Percentiles rank a stretch among this genome's conserved stretches.
These are phyloP conservation scores for Wickerhamiella kurtzmanii DNA, from an alignment of 805 yeast genomes.

Conservation along the genomic window DNA sequence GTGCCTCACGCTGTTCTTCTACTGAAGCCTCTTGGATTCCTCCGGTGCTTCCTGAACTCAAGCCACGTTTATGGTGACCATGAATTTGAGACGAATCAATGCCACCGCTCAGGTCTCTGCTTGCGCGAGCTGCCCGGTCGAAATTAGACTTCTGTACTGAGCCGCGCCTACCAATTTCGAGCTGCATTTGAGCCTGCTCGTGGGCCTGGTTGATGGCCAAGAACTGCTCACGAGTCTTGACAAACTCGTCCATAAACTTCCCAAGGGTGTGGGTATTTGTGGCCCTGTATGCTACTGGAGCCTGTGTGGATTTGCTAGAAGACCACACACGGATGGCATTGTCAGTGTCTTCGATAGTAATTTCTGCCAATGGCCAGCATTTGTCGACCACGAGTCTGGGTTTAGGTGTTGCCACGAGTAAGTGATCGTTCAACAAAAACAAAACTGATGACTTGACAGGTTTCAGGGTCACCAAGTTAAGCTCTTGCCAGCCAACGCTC, in stretches of 20 bases:
- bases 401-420: conserved; percentile 59
- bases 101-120: not conserved
- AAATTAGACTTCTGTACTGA: not conserved
- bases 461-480: conserved; percentile 75
- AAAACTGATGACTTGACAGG: conserved; percentile 63
- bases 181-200: conserved; percentile 1
- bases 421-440: conserved; percentile 62
- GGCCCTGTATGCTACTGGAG: conserved; percentile 1
- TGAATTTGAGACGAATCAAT: not conserved
- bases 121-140: not conserved
- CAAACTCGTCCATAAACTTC: conserved; percentile 2
- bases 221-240: conserved; percentile 1
- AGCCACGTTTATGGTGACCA: not conserved
- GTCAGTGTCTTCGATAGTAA: conserved; percentile 22
- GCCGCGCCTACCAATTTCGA: not conserved
- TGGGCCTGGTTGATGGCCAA: not conserved
- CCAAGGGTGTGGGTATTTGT: not conserved
- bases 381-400: conserved; percentile 48
- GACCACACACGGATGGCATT: not conserved
- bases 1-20: conserved; percentile 39
- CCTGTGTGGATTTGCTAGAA: not conserved
- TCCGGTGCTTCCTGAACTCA: not conserved
- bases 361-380: conserved; percentile 63
- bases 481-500: conserved; percentile 73
- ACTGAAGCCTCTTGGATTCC: conserved; percentile 35